Conservation (phyloP, 2,329 filamentous ascomycete species). For the Chlorencoelia australis region DNA sequence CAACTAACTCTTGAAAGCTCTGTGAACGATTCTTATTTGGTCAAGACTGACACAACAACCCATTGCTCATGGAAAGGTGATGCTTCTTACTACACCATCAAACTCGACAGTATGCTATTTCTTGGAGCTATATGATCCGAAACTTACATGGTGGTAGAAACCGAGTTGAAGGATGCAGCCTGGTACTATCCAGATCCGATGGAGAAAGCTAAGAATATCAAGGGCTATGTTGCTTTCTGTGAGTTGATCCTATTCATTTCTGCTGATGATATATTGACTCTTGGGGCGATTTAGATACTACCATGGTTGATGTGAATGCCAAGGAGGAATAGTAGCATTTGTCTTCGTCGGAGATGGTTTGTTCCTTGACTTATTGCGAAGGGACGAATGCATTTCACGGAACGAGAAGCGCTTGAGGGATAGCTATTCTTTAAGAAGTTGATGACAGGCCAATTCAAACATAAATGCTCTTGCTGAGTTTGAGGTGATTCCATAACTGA, state of each 20-base stretch:
- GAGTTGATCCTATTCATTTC: constrained; percentile 21
- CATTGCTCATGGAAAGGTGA: constrained; percentile 38
- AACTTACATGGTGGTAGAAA: constrained; percentile 19
- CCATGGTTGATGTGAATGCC: constrained; percentile 4
- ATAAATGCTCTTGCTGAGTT: too few relatives aligned
- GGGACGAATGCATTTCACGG: too few relatives aligned
- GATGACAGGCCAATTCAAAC: too few relatives aligned
- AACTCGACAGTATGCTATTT: constrained; percentile 27
- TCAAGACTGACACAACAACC: constrained; percentile 31
- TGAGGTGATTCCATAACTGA: too few relatives aligned
- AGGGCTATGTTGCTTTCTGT: constrained; percentile 37
- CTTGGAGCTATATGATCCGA: neutral
- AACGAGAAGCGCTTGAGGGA: too few relatives aligned
- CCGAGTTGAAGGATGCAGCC: constrained; percentile 33
- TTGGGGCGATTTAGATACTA: constrained; percentile 3
- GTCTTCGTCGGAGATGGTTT: too few relatives aligned
- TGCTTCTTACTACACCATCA: constrained; percentile 38
- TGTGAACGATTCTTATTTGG: constrained; percentile 32
- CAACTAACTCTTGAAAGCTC: constrained; percentile 18
- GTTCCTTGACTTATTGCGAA: too few relatives aligned
- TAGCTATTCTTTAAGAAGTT: too few relatives aligned
- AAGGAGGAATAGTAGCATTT: neutral
- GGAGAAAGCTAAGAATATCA: constrained; percentile 33
- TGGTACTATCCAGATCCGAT: constrained; percentile 36
- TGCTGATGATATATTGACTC: neutral